Percentiles rank a stretch among this genome's conserved stretches.
Evolutionary conservation across 148 eudicot species (phyloP).

Genomic region (Silene uniflora): DNA sequence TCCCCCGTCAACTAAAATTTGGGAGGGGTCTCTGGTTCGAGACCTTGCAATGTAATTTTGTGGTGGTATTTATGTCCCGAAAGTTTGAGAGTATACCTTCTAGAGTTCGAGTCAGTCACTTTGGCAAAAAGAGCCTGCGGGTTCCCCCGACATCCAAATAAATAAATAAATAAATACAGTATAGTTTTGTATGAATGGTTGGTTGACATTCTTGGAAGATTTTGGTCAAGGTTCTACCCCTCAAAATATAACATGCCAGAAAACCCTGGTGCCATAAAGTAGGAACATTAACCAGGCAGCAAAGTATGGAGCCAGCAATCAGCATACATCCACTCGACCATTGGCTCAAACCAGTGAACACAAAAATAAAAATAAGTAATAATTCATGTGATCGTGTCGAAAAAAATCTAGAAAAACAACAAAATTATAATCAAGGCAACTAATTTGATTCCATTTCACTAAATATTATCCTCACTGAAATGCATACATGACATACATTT

Average conservation of each 20-base stretch:
- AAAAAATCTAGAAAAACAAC: conserved; percentile 13
- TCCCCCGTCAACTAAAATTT: too few species aligned
- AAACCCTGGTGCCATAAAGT: conserved; percentile 22
- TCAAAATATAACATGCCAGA: conserved; percentile 19
- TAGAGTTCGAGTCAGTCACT: too few species aligned
- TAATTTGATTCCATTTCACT: conserved; percentile 8
- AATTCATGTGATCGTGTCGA: conserved; percentile 27
- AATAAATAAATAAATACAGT: too few species aligned
- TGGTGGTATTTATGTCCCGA: too few species aligned
- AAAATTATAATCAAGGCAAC: neutral
- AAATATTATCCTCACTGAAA: conserved; percentile 13
- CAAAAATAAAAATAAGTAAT: neutral
- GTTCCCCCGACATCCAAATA: too few species aligned
- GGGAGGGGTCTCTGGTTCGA: too few species aligned
- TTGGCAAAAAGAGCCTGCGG: too few species aligned
- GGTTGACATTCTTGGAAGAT: neutral
- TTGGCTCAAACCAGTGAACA: conserved; percentile 10
- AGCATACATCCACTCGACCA: conserved; percentile 1
- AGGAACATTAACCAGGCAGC: conserved; percentile 17
- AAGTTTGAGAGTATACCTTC: too few species aligned
- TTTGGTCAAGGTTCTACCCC: neutral
- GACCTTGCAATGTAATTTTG: too few species aligned
- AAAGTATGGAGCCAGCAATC: neutral
- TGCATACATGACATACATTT: conserved; percentile 21
- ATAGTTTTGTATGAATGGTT: too few species aligned